phyloP scores from a whole-genome alignment of 1,284 basidiomycete species.

The Tilletia caries region DNA sequence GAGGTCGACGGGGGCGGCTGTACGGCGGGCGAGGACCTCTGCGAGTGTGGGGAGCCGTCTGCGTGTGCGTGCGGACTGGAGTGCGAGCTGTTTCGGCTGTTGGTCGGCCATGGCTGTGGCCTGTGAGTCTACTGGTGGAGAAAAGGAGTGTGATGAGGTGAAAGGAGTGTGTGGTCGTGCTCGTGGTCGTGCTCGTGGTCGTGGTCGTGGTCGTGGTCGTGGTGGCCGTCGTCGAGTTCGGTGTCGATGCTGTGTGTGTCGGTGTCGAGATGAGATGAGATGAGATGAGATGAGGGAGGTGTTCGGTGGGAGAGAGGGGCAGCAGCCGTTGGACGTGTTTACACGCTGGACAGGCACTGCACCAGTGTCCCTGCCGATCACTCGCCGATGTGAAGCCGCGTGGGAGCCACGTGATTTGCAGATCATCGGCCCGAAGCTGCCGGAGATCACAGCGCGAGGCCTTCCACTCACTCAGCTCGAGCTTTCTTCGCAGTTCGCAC shows the following conservation, averaged over 20 bases:
- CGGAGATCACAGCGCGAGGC: too few relatives aligned
- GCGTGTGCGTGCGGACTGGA: slow-evolving; percentile 38
- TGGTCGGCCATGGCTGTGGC: slow-evolving; percentile 23
- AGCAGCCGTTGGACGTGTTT: neutral
- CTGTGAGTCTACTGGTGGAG: neutral
- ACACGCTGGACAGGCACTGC: slow-evolving; percentile 3
- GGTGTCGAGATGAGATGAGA: neutral
- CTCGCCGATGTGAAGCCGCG: neutral
- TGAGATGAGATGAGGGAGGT: neutral
- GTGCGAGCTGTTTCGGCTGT: slow-evolving; percentile 23
- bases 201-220: too few relatives aligned
- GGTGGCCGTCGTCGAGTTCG: too few relatives aligned
- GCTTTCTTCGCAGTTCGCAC: neutral
- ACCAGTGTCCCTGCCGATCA: neutral
- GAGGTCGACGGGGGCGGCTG: slow-evolving; percentile 88
- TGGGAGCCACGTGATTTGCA: neutral
- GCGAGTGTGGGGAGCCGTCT: slow-evolving; percentile 54
- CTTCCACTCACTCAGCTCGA: neutral
- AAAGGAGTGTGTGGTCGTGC: too few relatives aligned
- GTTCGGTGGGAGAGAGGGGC: slow-evolving; percentile 9
- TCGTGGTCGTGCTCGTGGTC: too few relatives aligned
- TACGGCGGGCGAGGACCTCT: slow-evolving; percentile 57
- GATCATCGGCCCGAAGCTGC: too few relatives aligned
- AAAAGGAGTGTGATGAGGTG: too few relatives aligned
- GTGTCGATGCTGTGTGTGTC: neutral